phyloP scores from a whole-genome alignment of 2,329 filamentous ascomycete genomes.

The Hymenoscyphus linearis region DNA sequence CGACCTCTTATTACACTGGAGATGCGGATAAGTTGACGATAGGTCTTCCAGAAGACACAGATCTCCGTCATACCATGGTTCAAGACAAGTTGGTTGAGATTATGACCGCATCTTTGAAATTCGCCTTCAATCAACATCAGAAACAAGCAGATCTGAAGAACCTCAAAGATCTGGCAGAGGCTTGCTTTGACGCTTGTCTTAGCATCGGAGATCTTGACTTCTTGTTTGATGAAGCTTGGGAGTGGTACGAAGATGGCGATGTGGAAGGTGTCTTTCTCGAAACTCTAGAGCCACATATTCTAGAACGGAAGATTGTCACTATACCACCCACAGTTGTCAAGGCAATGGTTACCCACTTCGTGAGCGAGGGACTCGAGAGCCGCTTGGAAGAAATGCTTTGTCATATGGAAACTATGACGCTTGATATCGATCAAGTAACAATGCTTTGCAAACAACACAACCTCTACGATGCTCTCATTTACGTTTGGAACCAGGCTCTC shows the following conservation, averaged over 20 bases:
- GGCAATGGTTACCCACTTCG: constrained; percentile 76
- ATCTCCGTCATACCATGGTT: constrained; percentile 72
- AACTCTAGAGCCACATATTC: constrained; percentile 79
- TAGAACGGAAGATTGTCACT: constrained; percentile 67
- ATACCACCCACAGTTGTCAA: constrained; percentile 84
- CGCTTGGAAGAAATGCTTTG: constrained; percentile 92
- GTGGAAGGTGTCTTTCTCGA: constrained; percentile 76
- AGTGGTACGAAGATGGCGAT: constrained; percentile 77
- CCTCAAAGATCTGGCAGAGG: constrained; percentile 72
- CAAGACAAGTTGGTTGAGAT: constrained; percentile 87
- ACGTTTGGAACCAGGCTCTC: constrained; percentile 92
- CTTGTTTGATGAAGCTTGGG: constrained; percentile 85
- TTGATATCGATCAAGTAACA: constrained; percentile 93
- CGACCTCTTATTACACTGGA: constrained; percentile 87
- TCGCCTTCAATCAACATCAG: constrained; percentile 69
- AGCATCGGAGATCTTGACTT: constrained; percentile 75
- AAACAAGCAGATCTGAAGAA: constrained; percentile 40
- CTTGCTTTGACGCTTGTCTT: constrained; percentile 78
- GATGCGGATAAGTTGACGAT: constrained; percentile 92
- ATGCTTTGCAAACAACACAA: constrained; percentile 84
- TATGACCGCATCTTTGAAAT: constrained; percentile 85
- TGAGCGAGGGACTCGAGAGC: constrained; percentile 66
- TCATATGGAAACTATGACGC: constrained; percentile 80
- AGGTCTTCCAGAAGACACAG: constrained; percentile 80
- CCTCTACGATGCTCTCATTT: constrained; percentile 91